Base-by-base conservation (phyloP, 2,329 filamentous ascomycete genomes). In the Phialophora verrucosa region DNA sequence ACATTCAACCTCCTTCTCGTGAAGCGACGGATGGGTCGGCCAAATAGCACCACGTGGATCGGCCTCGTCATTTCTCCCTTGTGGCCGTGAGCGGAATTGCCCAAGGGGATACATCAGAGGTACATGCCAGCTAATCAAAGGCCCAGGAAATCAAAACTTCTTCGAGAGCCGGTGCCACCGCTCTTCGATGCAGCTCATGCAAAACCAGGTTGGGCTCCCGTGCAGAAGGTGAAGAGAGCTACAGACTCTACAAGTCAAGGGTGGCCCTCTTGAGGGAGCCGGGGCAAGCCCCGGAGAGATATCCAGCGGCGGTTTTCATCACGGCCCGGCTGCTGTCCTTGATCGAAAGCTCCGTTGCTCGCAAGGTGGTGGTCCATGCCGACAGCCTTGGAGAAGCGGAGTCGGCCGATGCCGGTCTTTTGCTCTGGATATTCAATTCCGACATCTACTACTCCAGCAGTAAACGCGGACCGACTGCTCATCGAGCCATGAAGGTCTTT, bases 381-480 rank as follows among this genome's bases (percentile, higher is more conserved):
- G 75, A 73, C 11, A 70, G 74, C 49, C 29, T 53, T 59, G 49
- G 60, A 38, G 62, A 66, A 6, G n/a, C 50, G 6, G 50, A 63
- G 20, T 29, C 23, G 38, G 44, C 31, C 8, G 20, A 20, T 35
- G 60, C 27, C 62, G 62, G 64, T 50, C 64, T 72, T 27, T 50
- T 63, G 57, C 49, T 88, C 31, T 88, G 86, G 87, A 78, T 86
- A 62, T 88, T 89, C 75, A 86, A 87, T 7, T 84, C 85, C 0
- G 83, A 87, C 65, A 78, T 88, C 49, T 80, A 81, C 59, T 85
- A 87, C 69, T 86, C 86, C 1, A 83, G 80, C 10, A 82, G 81
- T 20, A 67, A 59, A 50, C 65, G 69, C 17, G 68, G 66, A 4
- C 69, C 66, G 8, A 76, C 81, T 51, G 72, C 75, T 2, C 77